These are phyloP conservation scores for Naumovozyma baii DNA, from an alignment of 805 yeast species.

Conservation along the genomic window DNA sequence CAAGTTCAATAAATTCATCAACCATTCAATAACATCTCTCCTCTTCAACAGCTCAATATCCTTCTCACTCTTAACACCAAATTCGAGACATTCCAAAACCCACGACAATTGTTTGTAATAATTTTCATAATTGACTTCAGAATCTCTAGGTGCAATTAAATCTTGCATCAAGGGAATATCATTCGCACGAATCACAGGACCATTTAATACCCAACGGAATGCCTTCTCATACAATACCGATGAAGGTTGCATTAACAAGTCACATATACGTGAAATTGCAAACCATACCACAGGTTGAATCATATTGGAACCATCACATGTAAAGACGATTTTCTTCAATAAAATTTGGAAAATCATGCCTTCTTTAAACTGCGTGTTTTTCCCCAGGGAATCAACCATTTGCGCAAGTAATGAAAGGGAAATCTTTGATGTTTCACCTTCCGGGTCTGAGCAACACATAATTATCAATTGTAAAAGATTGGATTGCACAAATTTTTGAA, in stretches of 20 bases:
- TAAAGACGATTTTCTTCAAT: conserved; percentile 34
- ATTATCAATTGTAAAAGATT: conserved; percentile 40
- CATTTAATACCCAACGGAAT: conserved; percentile 49
- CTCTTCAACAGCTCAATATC: conserved; percentile 48
- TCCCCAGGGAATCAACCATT: conserved; percentile 35
- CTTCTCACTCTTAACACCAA: conserved; percentile 36
- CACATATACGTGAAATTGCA: conserved; percentile 45
- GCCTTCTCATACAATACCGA: conserved; percentile 67
- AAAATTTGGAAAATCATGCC: conserved; percentile 44
- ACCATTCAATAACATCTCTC: conserved; percentile 58
- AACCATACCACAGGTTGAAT: conserved; percentile 45
- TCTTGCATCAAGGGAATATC: conserved; percentile 38
- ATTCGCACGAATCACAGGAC: conserved; percentile 31
- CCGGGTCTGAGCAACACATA: conserved; percentile 34
- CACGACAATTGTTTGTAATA: conserved; percentile 55
- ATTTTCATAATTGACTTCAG: conserved; percentile 27
- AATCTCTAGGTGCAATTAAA: conserved; percentile 21
- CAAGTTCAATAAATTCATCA: conserved; percentile 43
- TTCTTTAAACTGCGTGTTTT: conserved; percentile 44
- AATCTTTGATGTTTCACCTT: conserved; percentile 26
- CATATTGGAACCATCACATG: conserved; percentile 16
- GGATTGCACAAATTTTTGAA: conserved; percentile 49
- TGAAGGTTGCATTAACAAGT: conserved; percentile 56
- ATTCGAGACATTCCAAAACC: conserved; percentile 44
- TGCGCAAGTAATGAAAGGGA: conserved; percentile 38